Evolutionary conservation across 768 basidiomycete genomes (phyloP), one percentile per base, ranked within the genome.

Genomic region (Boletellus ananiceps): DNA sequence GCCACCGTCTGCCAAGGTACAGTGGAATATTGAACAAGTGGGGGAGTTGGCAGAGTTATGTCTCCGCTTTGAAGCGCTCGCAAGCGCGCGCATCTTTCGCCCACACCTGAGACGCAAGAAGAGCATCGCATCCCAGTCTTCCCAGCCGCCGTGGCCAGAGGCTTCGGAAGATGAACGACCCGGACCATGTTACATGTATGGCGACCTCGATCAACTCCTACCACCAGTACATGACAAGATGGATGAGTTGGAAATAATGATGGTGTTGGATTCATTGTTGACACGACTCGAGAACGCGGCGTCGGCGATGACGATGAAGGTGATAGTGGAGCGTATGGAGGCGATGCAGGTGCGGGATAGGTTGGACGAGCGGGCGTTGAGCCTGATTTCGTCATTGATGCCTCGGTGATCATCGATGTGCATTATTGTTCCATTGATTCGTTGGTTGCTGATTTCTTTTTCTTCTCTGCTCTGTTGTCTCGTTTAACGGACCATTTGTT

Each of bases 1-100:
- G 40, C 32, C 32, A 38, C 46, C 50, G 29, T 49, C 47, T 34
- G 61, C 70, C 18, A 73, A 79, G 47, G 75, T 83, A n/a, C 80
- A 78, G 54, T 84, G 85, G 71, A 82, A 75, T 52, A 75, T 88
- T n/a, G 77, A 77, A 13, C 86, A 91, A 64, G 82, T 92, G 61
- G 78, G 78, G 43, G 80, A 86, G 51, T 69, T 97, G 40, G 87
- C 83, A 1, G 59, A 81, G 54, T 64, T 94, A 11, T 85, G 87
- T 60, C 70, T 94, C 19, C 81, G 92, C 4, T 73, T 93, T 27
- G 93, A 97, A 68, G 80, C 86, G 3, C 74, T 93, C 23, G 76
- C 84, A 3, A 77, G 82, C 4, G 72, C 69, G 0, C 78, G 84
- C 4, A 69, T 84, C 12, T 86, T 87, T 69, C 74, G 75, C 16